phyloP scores from a whole-genome alignment of 805 yeast species.

The Tetrapisispora taiwanensis region DNA sequence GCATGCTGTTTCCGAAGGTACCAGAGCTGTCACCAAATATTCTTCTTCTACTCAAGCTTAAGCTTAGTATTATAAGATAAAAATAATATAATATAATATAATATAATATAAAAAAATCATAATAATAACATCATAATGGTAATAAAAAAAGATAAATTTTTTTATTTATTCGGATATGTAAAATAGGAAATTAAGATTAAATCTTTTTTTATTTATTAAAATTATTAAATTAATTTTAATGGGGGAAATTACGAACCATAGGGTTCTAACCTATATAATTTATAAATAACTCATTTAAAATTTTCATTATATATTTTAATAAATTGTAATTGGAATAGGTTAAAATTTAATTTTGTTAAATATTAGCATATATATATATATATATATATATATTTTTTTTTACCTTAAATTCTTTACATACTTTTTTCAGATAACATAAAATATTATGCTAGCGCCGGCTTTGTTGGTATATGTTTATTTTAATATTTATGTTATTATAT shows the following conservation, averaged over 20 bases:
- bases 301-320: constrained; percentile 1
- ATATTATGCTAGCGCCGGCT: too few relatives aligned
- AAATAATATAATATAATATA: constrained; percentile 1
- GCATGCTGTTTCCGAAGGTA: constrained; percentile 98
- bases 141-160: constrained; percentile 1
- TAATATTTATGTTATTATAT: too few relatives aligned
- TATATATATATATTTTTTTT: background rate
- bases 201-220: constrained; percentile 2
- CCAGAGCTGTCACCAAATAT: constrained; percentile 95
- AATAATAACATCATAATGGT: constrained; percentile 1
- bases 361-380: too few relatives aligned
- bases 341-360: background rate
- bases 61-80: constrained; percentile 3
- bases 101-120: constrained; percentile 4
- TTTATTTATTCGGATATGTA: constrained; percentile 4
- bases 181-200: constrained; percentile 2
- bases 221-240: background rate
- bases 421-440: too few relatives aligned
- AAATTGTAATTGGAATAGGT: constrained; percentile 4
- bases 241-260: background rate
- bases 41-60: constrained; percentile 51
- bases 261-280: background rate
- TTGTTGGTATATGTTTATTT: too few relatives aligned
- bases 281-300: background rate
- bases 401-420: too few relatives aligned